These are phyloP conservation scores for Lipomyces sp. DNA, from an alignment of 805 yeast species.

Conservation along the genomic window DNA sequence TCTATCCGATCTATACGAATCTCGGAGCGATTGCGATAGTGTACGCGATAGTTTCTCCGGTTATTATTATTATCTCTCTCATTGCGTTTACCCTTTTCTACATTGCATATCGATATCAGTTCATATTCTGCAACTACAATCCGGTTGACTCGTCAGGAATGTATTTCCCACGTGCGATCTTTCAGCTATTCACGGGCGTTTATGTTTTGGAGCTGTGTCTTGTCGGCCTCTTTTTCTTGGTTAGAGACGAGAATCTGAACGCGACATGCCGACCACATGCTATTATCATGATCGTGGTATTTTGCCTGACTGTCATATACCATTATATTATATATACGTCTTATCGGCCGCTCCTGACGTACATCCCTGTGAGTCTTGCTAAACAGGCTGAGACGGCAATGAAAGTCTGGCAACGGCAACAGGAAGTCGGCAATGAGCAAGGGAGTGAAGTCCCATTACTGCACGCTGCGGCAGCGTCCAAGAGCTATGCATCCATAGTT, in stretches of 20 bases:
- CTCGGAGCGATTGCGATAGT: conserved; percentile 75
- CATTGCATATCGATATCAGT: conserved; percentile 67
- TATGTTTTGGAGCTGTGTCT: conserved; percentile 77
- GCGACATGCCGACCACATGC: conserved; percentile 50
- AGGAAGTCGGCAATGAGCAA: too few species aligned
- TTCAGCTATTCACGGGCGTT: conserved; percentile 75
- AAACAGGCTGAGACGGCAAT: conserved; percentile 10
- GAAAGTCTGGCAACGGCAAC: background rate
- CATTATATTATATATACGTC: conserved; percentile 52
- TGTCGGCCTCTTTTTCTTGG: conserved; percentile 69
- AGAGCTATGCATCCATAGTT: background rate
- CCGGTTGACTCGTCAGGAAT: conserved; percentile 47
- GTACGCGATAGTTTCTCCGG: conserved; percentile 75
- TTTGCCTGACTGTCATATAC: conserved; percentile 54
- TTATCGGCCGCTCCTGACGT: conserved; percentile 40
- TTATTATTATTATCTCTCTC: conserved; percentile 59
- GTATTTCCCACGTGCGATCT: conserved; percentile 68
- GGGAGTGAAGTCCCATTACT: background rate
- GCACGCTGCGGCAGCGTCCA: background rate
- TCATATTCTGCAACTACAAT: conserved; percentile 48
- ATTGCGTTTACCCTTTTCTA: conserved; percentile 56
- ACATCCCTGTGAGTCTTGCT: conserved; percentile 40
- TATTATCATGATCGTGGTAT: conserved; percentile 49
- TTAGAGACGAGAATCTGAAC: conserved; percentile 47
- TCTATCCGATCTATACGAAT: conserved; percentile 73